A percentile compares a stretch with the other conserved stretches of the same genome.
Evolutionary conservation across 306 rosid genomes (phyloP).

Genomic region (Pyrus communis): DNA sequence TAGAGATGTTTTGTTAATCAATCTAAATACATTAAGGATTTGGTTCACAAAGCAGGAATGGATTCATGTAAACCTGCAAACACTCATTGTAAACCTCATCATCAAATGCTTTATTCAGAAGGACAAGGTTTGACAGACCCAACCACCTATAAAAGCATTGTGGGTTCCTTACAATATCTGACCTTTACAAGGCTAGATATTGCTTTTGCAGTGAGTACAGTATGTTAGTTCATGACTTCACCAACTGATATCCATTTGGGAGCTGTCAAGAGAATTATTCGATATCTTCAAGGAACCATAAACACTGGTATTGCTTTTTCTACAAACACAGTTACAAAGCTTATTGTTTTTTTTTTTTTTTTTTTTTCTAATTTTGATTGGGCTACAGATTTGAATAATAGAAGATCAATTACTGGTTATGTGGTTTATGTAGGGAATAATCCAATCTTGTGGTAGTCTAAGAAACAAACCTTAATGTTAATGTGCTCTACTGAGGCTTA

Average conservation of each 20-base stretch:
- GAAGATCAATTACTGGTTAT: neutral
- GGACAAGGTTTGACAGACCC: neutral
- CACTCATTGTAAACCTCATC: too few species aligned
- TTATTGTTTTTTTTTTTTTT: too few species aligned
- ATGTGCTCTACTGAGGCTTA: neutral
- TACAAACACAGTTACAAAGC: neutral
- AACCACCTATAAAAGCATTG: neutral
- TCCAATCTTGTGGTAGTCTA: neutral
- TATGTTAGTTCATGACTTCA: neutral
- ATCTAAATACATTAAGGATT: too few species aligned
- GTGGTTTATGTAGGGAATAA: neutral
- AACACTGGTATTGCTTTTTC: neutral
- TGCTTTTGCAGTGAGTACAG: neutral
- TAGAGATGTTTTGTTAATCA: too few species aligned
- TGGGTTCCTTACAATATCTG: neutral
- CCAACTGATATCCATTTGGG: neutral
- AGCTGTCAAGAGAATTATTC: too few species aligned
- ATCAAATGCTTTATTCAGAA: too few species aligned
- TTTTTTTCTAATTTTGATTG: neutral
- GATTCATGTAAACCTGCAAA: too few species aligned
- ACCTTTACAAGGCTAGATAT: neutral
- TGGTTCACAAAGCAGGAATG: too few species aligned
- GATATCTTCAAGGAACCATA: too few species aligned
- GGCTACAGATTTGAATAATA: too few species aligned
- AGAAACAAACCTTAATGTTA: neutral